Evolutionary conservation across 169 alveolate species (phyloP).

Genomic region (Plasmodium adleri): DNA sequence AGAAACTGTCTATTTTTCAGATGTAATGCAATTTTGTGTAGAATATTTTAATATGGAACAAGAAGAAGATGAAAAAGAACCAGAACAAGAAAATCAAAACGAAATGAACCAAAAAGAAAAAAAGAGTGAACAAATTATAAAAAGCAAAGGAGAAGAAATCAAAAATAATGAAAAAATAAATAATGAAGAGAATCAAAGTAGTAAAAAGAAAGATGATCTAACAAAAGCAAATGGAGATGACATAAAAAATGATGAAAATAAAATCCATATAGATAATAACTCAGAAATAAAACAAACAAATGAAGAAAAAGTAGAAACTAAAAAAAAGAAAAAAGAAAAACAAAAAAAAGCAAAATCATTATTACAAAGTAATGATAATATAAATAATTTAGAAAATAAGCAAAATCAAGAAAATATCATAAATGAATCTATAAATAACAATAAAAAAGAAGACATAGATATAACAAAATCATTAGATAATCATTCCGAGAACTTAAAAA

Average conservation of each 20-base stretch:
- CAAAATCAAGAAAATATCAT: too few relatives aligned
- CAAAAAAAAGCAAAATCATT: too few relatives aligned
- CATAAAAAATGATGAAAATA: not conserved
- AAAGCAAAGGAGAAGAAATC: not conserved
- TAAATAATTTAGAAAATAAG: too few relatives aligned
- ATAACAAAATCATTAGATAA: too few relatives aligned
- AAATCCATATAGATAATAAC: not conserved
- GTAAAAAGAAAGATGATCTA: not conserved
- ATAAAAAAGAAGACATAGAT: too few relatives aligned
- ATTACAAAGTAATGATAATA: too few relatives aligned
- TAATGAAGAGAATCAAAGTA: constrained; percentile 12
- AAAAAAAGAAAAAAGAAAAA: too few relatives aligned
- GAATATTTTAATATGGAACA: constrained; percentile 26
- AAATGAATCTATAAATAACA: too few relatives aligned
- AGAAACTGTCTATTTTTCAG: constrained; percentile 39
- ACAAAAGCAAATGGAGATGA: constrained; percentile 11
- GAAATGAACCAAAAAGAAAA: not conserved
- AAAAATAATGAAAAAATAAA: not conserved
- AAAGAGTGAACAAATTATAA: too few relatives aligned
- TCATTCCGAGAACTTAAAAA: too few relatives aligned
- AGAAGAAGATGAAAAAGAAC: not conserved
- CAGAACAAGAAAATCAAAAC: not conserved
- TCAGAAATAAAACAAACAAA: too few relatives aligned
- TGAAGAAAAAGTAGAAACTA: too few relatives aligned
- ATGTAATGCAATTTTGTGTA: constrained; percentile 29